Base-by-base conservation (phyloP, 352 stramenopile genomes). In the Globisporangium canariense region DNA sequence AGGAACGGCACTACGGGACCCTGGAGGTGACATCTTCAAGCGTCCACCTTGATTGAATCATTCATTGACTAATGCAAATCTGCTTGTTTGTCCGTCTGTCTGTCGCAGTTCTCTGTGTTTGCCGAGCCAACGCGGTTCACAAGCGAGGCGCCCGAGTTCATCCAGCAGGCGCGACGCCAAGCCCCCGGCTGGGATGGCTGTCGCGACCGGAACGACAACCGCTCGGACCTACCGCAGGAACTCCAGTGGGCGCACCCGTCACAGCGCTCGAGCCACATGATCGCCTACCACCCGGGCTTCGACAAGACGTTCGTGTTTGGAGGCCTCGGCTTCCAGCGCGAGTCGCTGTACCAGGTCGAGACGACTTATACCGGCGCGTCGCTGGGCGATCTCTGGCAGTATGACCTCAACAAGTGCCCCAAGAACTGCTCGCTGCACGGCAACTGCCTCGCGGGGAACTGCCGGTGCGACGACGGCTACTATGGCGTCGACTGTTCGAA, bases 401-500 rank as follows among this genome's bases (percentile, higher is more conserved):
- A 97, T 58, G 79, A 94, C 59, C 74, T 97, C 10, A 77, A 86
- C 51, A 85, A 94, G 60, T 99, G 97, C 72, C 69, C 85, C 49
- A 94, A 95, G 65, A 98, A 98, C 75, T 99, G 97, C 69, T 96
- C 80, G 0, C 74, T 92, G 47, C 88, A 98, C 58, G 97, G 97
- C 20, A 69, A 88, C 1, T 99, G 97, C 70, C 78, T 78, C 36
- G 95, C 90, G 64, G 96, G 96, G 8, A 97, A 91, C 58, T 98
- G 95, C 60, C 77, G 83, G n/a, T 99, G 96, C 68, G 63, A 98
- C 64, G 87, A 96, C 57, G 97, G 96, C 14, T 99, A 97, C 71
- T 99, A 98, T 66, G 96, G 97, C n/a, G 66, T 90, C 2, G 97
- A 99, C 70, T 99, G 97, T 71, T 98, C 89, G 10, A 99, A 99